Evolutionary conservation across 345 rosid species (phyloP), one percentile per base, ranked within the genome.

Genomic region (Eucalyptus marginata): DNA sequence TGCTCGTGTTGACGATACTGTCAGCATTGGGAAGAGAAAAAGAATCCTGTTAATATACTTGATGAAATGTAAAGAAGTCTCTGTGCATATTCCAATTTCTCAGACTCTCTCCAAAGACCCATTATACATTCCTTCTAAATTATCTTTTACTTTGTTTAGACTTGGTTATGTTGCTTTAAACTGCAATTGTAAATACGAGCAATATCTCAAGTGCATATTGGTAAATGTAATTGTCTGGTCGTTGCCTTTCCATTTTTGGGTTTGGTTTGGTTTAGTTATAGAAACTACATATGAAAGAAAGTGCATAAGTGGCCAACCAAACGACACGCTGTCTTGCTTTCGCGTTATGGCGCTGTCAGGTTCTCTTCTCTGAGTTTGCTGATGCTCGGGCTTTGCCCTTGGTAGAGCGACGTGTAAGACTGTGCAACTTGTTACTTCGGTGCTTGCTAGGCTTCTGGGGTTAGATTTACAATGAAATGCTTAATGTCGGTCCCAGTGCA

Each of bases 81-180:
- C 87, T 94, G 96, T 94, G 92, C 90, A 93, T 94, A 95, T 64
- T 27, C 49, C 47, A 29, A 76, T 40, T 76, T 36, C 47, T 76
- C 47, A 76, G 43, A 76, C 83, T 20, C 43, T 76, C 36, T 40
- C 24, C 29, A 76, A 76, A 33, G 81, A 17, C 43, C 46, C 44
- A 36, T 71, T 36, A 71, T 36, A 18, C 43, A 36, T 76, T 36
- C 46, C 83, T 76, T 43, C 29, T 40, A 40, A 40, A 40, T 76
- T 76, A 40, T 40, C 84, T 40, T 40, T 11, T 22, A 76, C 47
- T 76, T 36, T 20, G 83, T 76, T 76, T 22, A 40, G 46, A 76
- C 47, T 76, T 40, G 84, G 84, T 40, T 20, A 43, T 76, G 84
- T 47, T 40, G 16, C 83, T 40, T 20, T 47, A 40, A 40, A 40